phyloP scores from a whole-genome alignment of 164 flowering plant genomes.

The Vitis labrusca region DNA sequence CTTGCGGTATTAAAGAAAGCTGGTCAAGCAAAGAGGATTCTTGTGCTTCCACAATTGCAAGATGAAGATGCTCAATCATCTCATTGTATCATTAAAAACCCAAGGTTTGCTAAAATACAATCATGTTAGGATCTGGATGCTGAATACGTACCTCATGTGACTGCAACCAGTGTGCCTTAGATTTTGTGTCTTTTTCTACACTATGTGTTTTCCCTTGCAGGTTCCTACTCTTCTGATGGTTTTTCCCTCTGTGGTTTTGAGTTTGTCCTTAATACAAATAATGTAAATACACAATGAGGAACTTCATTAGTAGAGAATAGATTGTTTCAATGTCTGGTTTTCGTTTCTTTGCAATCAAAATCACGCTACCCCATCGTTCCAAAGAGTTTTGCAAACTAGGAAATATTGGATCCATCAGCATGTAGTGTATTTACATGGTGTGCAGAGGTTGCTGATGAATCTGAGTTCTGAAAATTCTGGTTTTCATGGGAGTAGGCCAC shows the following conservation, averaged over 20 bases:
- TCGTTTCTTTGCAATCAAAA: too few relatives aligned
- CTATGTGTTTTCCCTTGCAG: neutral
- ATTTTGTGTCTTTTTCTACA: too few relatives aligned
- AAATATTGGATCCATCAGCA: too few relatives aligned
- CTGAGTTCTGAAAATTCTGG: too few relatives aligned
- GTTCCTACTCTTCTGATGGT: neutral
- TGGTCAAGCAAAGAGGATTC: conserved; percentile 60
- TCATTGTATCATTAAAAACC: neutral
- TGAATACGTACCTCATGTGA: neutral
- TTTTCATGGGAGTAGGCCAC: too few relatives aligned
- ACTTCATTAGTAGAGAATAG: neutral
- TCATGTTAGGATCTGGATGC: conserved; percentile 1
- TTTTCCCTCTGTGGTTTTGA: neutral
- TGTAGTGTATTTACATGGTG: too few relatives aligned
- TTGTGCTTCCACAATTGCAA: conserved; percentile 35
- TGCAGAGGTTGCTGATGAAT: too few relatives aligned
- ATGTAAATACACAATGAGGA: neutral
- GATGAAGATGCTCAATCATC: conserved; percentile 20
- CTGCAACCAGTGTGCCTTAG: neutral
- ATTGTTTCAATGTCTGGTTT: neutral
- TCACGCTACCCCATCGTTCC: too few relatives aligned
- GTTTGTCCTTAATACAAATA: neutral
- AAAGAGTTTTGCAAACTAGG: too few relatives aligned
- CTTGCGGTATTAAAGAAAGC: conserved; percentile 48
- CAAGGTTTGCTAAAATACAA: neutral